Base-by-base conservation (phyloP, 1,284 basidiomycete genomes). In the Naganishia sp. region DNA sequence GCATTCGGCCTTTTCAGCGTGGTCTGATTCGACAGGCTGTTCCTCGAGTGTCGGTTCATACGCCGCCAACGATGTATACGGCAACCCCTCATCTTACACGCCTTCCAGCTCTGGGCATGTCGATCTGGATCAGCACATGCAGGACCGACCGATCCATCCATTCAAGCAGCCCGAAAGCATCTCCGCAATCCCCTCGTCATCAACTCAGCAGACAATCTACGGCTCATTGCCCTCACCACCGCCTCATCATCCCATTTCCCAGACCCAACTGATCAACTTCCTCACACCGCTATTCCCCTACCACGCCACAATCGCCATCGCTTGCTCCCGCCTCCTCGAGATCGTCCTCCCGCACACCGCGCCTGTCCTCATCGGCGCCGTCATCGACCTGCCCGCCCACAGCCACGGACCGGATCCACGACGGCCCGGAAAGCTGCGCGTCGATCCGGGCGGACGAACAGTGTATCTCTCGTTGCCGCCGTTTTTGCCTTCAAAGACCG, bases 391-490 rank as follows among this genome's bases (percentile, higher is more conserved):
- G 9, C 66, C 66, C 11, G 58, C 45, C 32, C 60, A 41, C 39
- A 53, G 45, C 28, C 28, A 43, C 50, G 57, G 41, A 46, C 51
- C 32, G 13, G 58, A 58, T 58, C 47, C 43, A 2, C 39, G 51
- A 51, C 45, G 63, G 39, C 50, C 46, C 32, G 47, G 54, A 1
- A 52, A 52, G 46, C 42, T 53, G 15, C 70, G 41, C 46, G 71
- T 3, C 32, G 62, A 42, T 65, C 55, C 21, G 43, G 58, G 67
- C 13, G 75, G 71, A 4, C 69, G 77, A 31, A 74, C 74, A 4
- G 76, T 76, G 10, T 79, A 72, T 53, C 72, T 80, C 32, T 75
- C 77, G 41, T 72, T 80, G 6, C 72, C 74, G 2, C 75, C 76
- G 13, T 54, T 63, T 23, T 31, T 45, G 21, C 42, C 57, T 17